Evolutionary conservation across 441 rosid species (phyloP).

Genomic region (Metrosideros polymorpha): DNA sequence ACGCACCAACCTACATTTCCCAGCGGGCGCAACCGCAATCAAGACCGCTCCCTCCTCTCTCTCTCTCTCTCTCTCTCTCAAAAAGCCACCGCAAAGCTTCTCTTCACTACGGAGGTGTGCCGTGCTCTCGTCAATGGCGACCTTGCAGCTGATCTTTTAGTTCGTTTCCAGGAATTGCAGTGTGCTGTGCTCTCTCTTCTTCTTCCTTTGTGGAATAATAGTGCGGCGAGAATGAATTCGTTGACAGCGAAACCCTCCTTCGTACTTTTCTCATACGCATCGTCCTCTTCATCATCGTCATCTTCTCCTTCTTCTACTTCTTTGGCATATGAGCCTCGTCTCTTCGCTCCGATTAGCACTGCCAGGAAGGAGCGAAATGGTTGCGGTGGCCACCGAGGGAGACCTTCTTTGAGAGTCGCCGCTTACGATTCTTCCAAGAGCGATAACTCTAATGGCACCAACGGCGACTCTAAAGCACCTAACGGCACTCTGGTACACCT

Average conservation of each 20-base stretch:
- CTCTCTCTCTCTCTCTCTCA: too few relatives aligned
- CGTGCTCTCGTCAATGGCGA: neutral
- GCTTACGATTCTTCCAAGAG: constrained; percentile 56
- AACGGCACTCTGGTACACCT: constrained; percentile 50
- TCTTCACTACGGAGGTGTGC: too few relatives aligned
- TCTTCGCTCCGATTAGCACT: neutral
- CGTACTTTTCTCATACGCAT: neutral
- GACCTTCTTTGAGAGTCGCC: constrained; percentile 30
- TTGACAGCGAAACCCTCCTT: neutral
- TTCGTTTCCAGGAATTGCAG: neutral
- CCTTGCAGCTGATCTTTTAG: neutral
- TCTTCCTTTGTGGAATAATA: too few relatives aligned
- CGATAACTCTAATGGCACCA: constrained; percentile 20
- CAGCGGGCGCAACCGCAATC: neutral
- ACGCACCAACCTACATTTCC: neutral
- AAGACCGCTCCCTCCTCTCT: neutral
- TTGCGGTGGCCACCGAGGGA: neutral
- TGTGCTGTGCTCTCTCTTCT: too few relatives aligned
- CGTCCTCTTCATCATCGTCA: constrained; percentile 9
- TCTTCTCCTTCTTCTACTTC: neutral
- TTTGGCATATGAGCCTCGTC: neutral
- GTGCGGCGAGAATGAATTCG: too few relatives aligned
- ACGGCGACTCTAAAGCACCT: constrained; percentile 54
- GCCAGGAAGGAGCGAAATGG: neutral
- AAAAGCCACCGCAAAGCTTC: neutral